Base-by-base conservation (phyloP, 441 rosid genomes). In the Flueggea neowawraea region DNA sequence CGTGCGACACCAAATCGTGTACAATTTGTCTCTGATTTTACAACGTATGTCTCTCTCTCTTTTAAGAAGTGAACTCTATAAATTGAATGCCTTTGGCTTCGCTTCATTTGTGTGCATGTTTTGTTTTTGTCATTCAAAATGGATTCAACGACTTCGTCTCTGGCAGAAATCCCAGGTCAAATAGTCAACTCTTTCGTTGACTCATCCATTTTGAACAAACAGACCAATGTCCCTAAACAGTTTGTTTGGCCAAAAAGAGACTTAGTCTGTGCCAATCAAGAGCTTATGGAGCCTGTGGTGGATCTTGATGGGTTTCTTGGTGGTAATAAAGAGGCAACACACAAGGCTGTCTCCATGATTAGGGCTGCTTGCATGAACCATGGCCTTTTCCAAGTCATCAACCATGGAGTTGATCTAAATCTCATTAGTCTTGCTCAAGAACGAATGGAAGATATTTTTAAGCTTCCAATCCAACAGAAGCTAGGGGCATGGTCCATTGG, bases 351-450 rank as follows among this genome's bases (percentile, higher is more conserved):
- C 12, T 50, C 17, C 43, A 43, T 59, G 6, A 68, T 81, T 14
- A 67, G 64, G 54, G 63, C 51, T 15, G 81, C 83, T 5, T 81
- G 86, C 74, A 14, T 65, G 67, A 57, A 63, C 16, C 84, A 79
- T 47, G 86, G 89, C n/a, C 72, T 79, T 17, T 84, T 84, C 65
- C 80, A 79, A 15, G 84, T 84, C 53, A 67, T 61, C 67, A 82
- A 79, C 61, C 89, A 81, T 55, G 82, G 83, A 9, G 60, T 84
- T 50, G 80, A 69, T 36, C 55, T 45, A 0, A 53, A 61, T 28
- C 69, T 83, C 43, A 67, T 77, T 28, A 52, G 58, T 10, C 61
- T 54, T 12, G 82, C 81, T 0, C 59, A 69, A 22, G 73, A 69
- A 31, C 58, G 61, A 10, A 65, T 70, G 14, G 82, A 57, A 52